These are phyloP conservation scores for Selenicereus undatus DNA, from an alignment of 148 eudicot genomes.

Conservation along the genomic window DNA sequence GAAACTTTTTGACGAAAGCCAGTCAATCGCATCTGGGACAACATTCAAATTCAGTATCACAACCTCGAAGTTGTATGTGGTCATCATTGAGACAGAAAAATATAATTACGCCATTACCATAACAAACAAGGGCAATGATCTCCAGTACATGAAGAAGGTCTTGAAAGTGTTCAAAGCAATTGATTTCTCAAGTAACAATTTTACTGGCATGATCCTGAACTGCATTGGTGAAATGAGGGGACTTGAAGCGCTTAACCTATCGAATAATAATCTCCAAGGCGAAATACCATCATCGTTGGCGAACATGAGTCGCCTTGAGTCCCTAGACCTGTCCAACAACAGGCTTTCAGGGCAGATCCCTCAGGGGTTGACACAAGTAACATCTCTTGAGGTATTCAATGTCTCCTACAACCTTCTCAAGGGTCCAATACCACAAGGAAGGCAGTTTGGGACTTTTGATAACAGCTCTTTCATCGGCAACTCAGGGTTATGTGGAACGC, in stretches of 20 bases:
- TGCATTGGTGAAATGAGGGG: slow-evolving; percentile 22
- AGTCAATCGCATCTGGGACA: not conserved
- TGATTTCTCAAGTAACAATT: slow-evolving; percentile 34
- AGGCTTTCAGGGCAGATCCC: slow-evolving; percentile 36
- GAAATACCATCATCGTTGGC: slow-evolving; percentile 22
- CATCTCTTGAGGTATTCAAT: slow-evolving; percentile 24
- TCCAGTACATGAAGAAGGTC: not conserved
- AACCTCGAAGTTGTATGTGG: not conserved
- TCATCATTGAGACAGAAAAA: not conserved
- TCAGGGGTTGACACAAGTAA: slow-evolving; percentile 13
- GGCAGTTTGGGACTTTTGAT: slow-evolving; percentile 26
- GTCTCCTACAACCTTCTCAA: slow-evolving; percentile 32
- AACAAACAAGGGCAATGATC: slow-evolving; percentile 23
- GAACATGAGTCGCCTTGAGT: slow-evolving; percentile 18
- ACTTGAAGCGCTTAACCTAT: slow-evolving; percentile 35
- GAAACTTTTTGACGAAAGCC: slow-evolving; percentile 7
- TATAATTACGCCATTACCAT: slow-evolving; percentile 18
- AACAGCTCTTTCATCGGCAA: slow-evolving; percentile 32
- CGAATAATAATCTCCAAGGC: slow-evolving; percentile 26
- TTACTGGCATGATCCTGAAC: slow-evolving; percentile 29
- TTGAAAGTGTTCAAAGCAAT: slow-evolving; percentile 4
- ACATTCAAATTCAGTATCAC: not conserved
- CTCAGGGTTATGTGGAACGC: slow-evolving; percentile 28
- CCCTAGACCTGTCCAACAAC: slow-evolving; percentile 36
- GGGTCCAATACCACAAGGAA: slow-evolving; percentile 33